Evolutionary conservation across 257 asterid species (phyloP).

Genomic region (Cynanchum wilfordii): DNA sequence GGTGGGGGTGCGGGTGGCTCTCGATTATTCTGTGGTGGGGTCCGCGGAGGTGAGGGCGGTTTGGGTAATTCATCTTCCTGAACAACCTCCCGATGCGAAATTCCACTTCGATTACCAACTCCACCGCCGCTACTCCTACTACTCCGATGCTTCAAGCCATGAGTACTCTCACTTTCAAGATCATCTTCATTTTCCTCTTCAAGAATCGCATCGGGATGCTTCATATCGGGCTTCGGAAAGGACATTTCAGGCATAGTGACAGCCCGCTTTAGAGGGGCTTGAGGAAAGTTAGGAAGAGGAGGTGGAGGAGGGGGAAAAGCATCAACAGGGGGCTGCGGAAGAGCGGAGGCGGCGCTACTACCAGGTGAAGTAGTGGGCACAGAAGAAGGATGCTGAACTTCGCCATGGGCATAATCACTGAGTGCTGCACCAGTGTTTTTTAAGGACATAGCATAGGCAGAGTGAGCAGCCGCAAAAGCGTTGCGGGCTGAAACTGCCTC

Average conservation of each 20-base stretch:
- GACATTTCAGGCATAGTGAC: conserved; percentile 75
- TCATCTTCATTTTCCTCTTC: conserved; percentile 83
- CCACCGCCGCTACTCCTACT: conserved; percentile 38
- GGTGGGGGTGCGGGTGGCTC: conserved; percentile 38
- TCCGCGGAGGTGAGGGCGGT: conserved; percentile 18
- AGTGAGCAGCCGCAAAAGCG: conserved; percentile 94
- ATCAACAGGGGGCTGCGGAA: conserved; percentile 46
- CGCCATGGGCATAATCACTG: conserved; percentile 86
- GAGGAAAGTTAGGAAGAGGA: conserved; percentile 42
- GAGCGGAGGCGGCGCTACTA: conserved; percentile 21
- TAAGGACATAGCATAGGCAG: conserved; percentile 71
- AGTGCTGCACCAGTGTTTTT: conserved; percentile 95
- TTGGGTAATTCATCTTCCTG: conserved; percentile 38
- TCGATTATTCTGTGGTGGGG: conserved; percentile 15
- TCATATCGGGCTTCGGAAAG: conserved; percentile 38
- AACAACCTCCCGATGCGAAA: conserved; percentile 26
- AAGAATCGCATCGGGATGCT: conserved; percentile 49
- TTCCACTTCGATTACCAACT: conserved; percentile 35
- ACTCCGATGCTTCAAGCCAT: conserved; percentile 53
- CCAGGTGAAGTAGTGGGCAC: conserved; percentile 18
- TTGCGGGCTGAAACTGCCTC: conserved; percentile 75
- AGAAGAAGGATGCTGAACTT: conserved; percentile 41
- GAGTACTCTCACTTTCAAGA: conserved; percentile 39
- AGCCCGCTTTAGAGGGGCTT: conserved; percentile 74
- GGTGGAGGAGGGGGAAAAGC: conserved; percentile 71